These are phyloP conservation scores for Aspergillus ostianus DNA, from an alignment of 495 filamentous ascomycete genomes.

Conservation along the genomic window DNA sequence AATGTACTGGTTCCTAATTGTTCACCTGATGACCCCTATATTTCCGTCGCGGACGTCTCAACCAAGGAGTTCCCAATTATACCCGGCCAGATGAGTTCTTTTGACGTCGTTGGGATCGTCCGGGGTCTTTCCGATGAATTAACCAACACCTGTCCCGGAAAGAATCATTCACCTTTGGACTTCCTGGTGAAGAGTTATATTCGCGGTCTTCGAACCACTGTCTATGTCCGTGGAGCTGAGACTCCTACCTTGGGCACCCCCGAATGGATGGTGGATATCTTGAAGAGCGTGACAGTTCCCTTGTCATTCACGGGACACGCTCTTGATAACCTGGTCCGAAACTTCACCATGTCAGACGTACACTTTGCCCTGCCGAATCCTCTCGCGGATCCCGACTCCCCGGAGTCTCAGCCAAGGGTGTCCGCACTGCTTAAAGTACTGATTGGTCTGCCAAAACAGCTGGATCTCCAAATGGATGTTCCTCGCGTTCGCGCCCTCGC, in stretches of 20 bases:
- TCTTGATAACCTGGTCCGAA: conserved; percentile 77
- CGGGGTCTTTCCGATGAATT: conserved; percentile 67
- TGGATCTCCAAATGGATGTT: conserved; percentile 80
- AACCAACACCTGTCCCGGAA: conserved; percentile 67
- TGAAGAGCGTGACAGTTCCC: conserved; percentile 79
- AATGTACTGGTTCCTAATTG: conserved; percentile 81
- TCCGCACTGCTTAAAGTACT: conserved; percentile 78
- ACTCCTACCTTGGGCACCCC: conserved; percentile 65
- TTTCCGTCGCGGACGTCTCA: conserved; percentile 72
- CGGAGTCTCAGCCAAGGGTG: conserved; percentile 69
- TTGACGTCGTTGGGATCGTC: conserved; percentile 68
- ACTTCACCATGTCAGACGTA: conserved; percentile 80
- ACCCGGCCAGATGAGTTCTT: conserved; percentile 61
- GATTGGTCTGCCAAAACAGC: conserved; percentile 73
- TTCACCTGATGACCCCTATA: conserved; percentile 54
- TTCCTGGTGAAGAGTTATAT: conserved; percentile 79
- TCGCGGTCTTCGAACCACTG: conserved; percentile 68
- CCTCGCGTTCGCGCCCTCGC: conserved; percentile 69
- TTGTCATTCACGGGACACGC: conserved; percentile 77
- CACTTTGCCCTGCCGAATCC: conserved; percentile 80
- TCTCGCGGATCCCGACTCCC: conserved; percentile 70
- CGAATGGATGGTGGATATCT: conserved; percentile 74
- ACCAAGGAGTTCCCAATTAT: conserved; percentile 63
- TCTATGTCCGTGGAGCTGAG: conserved; percentile 77
- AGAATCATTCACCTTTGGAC: conserved; percentile 78